A percentile compares a stretch with the other conserved stretches of the same genome.
Conservation (phyloP, 768 basidiomycete species). For the Suillus plorans region DNA sequence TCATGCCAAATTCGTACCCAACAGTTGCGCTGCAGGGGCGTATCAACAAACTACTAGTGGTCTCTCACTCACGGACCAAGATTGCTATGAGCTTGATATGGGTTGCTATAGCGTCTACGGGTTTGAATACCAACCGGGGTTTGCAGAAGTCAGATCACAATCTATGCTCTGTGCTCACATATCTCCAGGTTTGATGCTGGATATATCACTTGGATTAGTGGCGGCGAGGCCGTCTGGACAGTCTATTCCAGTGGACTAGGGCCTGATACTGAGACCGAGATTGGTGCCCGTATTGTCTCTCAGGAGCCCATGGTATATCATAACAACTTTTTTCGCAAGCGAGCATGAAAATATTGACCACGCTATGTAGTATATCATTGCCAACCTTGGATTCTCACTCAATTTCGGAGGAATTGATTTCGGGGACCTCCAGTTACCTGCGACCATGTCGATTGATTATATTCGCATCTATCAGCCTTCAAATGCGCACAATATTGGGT, state of each 20-base stretch:
- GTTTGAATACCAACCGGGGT: constrained; percentile 51
- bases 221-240: constrained; percentile 57
- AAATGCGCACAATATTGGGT: constrained; percentile 52
- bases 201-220: constrained; percentile 72
- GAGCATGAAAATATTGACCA: not conserved
- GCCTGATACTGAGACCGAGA: constrained; percentile 50
- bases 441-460: constrained; percentile 74
- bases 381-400: constrained; percentile 67
- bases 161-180: not conserved
- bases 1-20: constrained; percentile 27
- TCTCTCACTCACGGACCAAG: constrained; percentile 36
- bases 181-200: constrained; percentile 42
- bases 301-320: constrained; percentile 67
- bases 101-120: constrained; percentile 50
- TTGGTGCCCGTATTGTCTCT: constrained; percentile 57
- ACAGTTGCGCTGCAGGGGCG: constrained; percentile 19
- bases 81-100: constrained; percentile 42
- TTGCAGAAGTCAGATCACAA: not conserved
- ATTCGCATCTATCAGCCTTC: constrained; percentile 73
- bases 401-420: constrained; percentile 71
- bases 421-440: constrained; percentile 50
- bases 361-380: constrained; percentile 57
- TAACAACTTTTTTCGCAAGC: not conserved
- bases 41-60: constrained; percentile 43
- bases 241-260: constrained; percentile 48